Evolutionary conservation across 495 filamentous ascomycete species (phyloP).

Genomic region (Penicillium odoratum): DNA sequence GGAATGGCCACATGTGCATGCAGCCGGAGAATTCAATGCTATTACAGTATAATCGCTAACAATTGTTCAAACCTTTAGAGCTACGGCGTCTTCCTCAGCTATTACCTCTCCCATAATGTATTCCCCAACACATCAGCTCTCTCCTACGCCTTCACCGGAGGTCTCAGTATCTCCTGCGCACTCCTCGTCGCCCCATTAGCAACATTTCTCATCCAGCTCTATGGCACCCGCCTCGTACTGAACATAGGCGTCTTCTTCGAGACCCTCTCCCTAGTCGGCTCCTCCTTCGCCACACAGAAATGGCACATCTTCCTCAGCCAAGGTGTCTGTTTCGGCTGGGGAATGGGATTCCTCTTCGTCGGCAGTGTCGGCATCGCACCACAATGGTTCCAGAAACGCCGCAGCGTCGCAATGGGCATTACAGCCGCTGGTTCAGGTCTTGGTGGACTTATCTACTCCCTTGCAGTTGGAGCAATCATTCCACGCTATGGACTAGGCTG

Average conservation of each 20-base stretch:
- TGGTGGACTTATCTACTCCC: slow-evolving; percentile 65
- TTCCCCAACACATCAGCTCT: slow-evolving; percentile 60
- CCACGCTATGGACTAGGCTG: slow-evolving; percentile 61
- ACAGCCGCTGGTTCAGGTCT: slow-evolving; percentile 72
- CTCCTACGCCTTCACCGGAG: slow-evolving; percentile 72
- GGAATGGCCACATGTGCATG: neutral
- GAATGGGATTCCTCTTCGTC: slow-evolving; percentile 76
- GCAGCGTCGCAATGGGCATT: slow-evolving; percentile 73
- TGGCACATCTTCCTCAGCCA: slow-evolving; percentile 79
- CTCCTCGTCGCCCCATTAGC: slow-evolving; percentile 66
- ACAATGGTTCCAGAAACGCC: slow-evolving; percentile 74
- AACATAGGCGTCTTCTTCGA: slow-evolving; percentile 61
- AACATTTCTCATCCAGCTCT: slow-evolving; percentile 55
- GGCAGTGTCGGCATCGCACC: slow-evolving; percentile 67
- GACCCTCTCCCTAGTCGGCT: slow-evolving; percentile 59
- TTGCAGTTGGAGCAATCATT: slow-evolving; percentile 55
- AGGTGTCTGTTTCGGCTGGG: slow-evolving; percentile 73
- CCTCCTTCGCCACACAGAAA: slow-evolving; percentile 65
- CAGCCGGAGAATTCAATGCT: neutral
- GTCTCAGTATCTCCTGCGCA: slow-evolving; percentile 64
- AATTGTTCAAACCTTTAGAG: slow-evolving; percentile 26
- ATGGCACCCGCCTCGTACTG: slow-evolving; percentile 57
- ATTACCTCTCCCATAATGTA: slow-evolving; percentile 61
- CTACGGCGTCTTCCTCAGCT: slow-evolving; percentile 70
- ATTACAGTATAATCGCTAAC: neutral